These are phyloP conservation scores for Penicillium sp. DNA, from an alignment of 2,329 filamentous ascomycete genomes.

Conservation along the genomic window DNA sequence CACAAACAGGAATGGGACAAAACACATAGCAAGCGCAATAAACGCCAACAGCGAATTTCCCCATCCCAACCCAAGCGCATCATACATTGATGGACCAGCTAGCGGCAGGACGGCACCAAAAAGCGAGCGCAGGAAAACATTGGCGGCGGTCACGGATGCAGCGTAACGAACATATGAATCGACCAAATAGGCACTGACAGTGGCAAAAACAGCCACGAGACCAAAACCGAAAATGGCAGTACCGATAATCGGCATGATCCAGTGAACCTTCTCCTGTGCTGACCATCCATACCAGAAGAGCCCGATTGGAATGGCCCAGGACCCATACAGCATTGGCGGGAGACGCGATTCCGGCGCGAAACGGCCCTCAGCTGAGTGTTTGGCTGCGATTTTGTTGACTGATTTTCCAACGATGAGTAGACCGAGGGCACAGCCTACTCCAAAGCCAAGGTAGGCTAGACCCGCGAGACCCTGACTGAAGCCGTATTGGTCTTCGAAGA, in stretches of 20 bases:
- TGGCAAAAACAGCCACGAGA: slow-evolving; percentile 55
- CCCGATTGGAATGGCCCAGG: slow-evolving; percentile 54
- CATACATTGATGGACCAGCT: slow-evolving; percentile 56
- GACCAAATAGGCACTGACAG: slow-evolving; percentile 57
- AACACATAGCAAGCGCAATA: slow-evolving; percentile 52
- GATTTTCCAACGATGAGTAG: slow-evolving; percentile 32
- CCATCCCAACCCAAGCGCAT: slow-evolving; percentile 50
- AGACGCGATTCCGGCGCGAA: slow-evolving; percentile 52
- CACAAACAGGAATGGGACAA: slow-evolving; percentile 37
- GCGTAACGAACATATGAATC: slow-evolving; percentile 53
- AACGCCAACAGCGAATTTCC: slow-evolving; percentile 58
- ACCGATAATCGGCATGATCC: slow-evolving; percentile 63
- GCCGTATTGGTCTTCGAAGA: slow-evolving; percentile 53
- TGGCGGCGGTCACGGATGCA: slow-evolving; percentile 54
- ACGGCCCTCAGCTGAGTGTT: slow-evolving; percentile 39
- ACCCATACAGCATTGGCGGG: slow-evolving; percentile 57
- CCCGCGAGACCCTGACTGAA: slow-evolving; percentile 51
- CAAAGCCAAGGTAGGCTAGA: slow-evolving; percentile 50
- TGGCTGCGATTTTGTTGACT: slow-evolving; percentile 34
- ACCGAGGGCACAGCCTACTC: slow-evolving; percentile 44
- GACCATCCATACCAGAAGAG: slow-evolving; percentile 62
- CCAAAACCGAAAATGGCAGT: slow-evolving; percentile 57
- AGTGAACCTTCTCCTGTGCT: slow-evolving; percentile 54
- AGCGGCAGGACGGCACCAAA: slow-evolving; percentile 62
- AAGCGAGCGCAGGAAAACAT: slow-evolving; percentile 57